Base-by-base conservation (phyloP, 495 filamentous ascomycete species). In the Aspergillus nanangensis region DNA sequence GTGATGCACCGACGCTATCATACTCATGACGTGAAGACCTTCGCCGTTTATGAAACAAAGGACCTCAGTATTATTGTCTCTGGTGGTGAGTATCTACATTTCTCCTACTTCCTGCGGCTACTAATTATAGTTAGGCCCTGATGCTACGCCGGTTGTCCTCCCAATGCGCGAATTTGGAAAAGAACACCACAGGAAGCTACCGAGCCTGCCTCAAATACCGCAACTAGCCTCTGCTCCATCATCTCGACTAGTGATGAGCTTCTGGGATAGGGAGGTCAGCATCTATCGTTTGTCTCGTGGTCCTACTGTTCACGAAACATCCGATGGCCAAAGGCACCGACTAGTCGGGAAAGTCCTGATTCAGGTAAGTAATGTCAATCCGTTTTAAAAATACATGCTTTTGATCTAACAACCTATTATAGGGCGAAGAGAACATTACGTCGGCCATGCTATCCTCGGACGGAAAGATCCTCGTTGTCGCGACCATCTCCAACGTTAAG, bases 11-110 rank as follows among this genome's bases (percentile, higher is more conserved):
- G 83, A 45, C 75, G 90, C 57, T 87, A 87, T 57, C 94, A 99
- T 57, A 77, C 76, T 11, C 90, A 96, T 59, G 93, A 99, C 71
- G 89, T 97, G 51, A 96, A 96, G 67, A 80, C 91, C 11, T 88
- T 99, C 79, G 90, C 90, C 38, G 81, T 87, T 13, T 97, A 88
- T 43, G 91, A 96, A 62, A 82, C 83, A 14, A 85, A 79, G 43
- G 78, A 78, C 32, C 78, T 96, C 58, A 96, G 89, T 52, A 78
- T 97, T 32, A 72, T 94, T 8, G 90, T 90, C 11, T 95, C 93
- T 50, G 93, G 93, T 79, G 93, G 90, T 93, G 74, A 57, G 19
- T 29, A 37, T 19, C 18, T 19, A 19, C 13, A 15, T 29, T 37
- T 22, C 9, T 20, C 19, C 10, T 47, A n/a, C 18, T 38, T 20